phyloP scores from a whole-genome alignment of 106 monocot genomes.

The Gastrodia elata region DNA sequence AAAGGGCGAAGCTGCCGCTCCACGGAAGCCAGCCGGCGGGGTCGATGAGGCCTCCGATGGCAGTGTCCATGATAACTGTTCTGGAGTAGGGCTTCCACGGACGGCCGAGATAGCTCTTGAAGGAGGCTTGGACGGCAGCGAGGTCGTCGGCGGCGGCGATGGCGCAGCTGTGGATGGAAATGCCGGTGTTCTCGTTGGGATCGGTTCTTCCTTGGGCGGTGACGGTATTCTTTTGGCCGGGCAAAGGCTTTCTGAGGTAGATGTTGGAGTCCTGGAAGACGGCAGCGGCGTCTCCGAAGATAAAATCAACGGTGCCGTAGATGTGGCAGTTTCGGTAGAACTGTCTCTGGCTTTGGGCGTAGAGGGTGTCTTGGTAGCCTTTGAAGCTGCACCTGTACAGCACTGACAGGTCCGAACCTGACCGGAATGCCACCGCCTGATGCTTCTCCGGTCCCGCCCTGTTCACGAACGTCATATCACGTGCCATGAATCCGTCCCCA shows the following conservation, averaged over 20 bases:
- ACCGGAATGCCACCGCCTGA: conserved; percentile 27
- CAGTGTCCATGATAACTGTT: conserved; percentile 20
- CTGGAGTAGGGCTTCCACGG: conserved; percentile 32
- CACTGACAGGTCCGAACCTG: conserved; percentile 20
- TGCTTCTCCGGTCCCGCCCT: conserved; percentile 27
- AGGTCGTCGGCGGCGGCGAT: conserved; percentile 21
- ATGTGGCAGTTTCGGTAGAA: conserved; percentile 44
- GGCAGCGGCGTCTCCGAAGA: conserved; percentile 40
- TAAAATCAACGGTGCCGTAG: conserved; percentile 47
- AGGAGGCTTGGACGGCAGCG: not conserved
- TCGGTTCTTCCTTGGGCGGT: conserved; percentile 28
- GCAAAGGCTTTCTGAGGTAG: conserved; percentile 15
- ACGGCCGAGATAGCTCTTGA: conserved; percentile 20
- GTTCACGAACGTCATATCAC: conserved; percentile 25
- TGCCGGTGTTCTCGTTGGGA: conserved; percentile 24
- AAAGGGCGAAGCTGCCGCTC: conserved; percentile 20
- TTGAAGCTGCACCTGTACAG: conserved; percentile 27
- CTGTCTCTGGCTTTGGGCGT: conserved; percentile 26
- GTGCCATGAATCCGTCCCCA: conserved; percentile 21
- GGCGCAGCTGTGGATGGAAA: conserved; percentile 14
- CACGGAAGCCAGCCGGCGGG: conserved; percentile 27
- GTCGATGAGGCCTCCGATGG: conserved; percentile 18
- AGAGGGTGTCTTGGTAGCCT: conserved; percentile 47
- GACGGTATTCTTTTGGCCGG: conserved; percentile 25
- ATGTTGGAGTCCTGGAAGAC: conserved; percentile 32